These are phyloP conservation scores for Neurospora sublineolata DNA, from an alignment of 495 filamentous ascomycete species.

Conservation along the genomic window DNA sequence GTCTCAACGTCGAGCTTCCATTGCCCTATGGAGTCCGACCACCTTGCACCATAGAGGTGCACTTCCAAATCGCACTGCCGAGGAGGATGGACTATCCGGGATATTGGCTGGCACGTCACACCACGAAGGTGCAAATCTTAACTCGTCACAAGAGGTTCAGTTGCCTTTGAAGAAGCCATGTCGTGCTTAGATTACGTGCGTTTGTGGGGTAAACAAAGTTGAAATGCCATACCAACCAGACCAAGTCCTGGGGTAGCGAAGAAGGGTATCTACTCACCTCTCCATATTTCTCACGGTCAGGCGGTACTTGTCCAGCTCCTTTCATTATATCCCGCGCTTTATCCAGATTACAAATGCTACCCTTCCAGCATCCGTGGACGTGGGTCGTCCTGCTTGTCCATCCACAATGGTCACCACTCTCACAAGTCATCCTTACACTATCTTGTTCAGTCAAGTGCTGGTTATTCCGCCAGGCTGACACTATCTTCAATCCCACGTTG, in stretches of 20 bases:
- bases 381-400: conserved; percentile 1
- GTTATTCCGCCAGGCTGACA: conserved; percentile 26
- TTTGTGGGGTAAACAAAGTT: conserved; percentile 23
- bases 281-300: neutral
- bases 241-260: neutral
- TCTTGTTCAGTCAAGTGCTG: conserved; percentile 1
- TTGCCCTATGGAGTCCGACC: neutral
- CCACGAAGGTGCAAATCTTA: neutral
- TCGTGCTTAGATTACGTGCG: conserved; percentile 23
- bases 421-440: conserved; percentile 4
- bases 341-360: conserved; percentile 25
- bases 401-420: conserved; percentile 7
- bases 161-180: conserved; percentile 6
- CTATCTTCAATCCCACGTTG: conserved; percentile 6
- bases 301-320: conserved; percentile 1
- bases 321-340: conserved; percentile 17
- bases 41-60: neutral
- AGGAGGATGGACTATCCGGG: neutral
- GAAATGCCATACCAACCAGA: neutral
- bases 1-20: neutral
- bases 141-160: conserved; percentile 2
- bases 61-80: neutral
- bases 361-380: conserved; percentile 5
- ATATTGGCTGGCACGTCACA: neutral
- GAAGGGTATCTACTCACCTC: neutral